These are phyloP conservation scores for Ceriops decandra DNA, from an alignment of 345 rosid species.

Conservation along the genomic window DNA sequence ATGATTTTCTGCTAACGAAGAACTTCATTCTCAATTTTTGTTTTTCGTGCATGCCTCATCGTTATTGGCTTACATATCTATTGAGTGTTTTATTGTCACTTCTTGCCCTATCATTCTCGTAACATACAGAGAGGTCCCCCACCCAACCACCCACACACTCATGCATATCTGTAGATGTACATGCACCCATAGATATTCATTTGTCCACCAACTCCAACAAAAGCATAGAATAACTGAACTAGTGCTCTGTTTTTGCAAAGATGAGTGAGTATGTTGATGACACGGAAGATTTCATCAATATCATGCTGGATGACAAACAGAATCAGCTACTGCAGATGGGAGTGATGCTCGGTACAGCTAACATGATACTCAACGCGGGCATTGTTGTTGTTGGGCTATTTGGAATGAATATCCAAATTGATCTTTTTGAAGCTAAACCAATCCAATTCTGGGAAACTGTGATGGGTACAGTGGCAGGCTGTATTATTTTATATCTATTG, in stretches of 20 bases:
- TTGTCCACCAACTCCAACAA: too few relatives aligned
- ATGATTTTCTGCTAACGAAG: too few relatives aligned
- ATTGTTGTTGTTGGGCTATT: constrained; percentile 45
- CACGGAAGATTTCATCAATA: constrained; percentile 57
- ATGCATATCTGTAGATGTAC: too few relatives aligned
- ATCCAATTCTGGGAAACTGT: constrained; percentile 40
- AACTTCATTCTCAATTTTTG: too few relatives aligned
- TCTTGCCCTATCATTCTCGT: too few relatives aligned
- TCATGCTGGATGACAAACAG: constrained; percentile 55
- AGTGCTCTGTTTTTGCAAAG: constrained; percentile 17
- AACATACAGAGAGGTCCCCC: too few relatives aligned
- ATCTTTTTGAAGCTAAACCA: constrained; percentile 27
- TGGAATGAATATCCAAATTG: constrained; percentile 45
- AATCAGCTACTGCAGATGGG: constrained; percentile 52
- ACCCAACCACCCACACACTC: too few relatives aligned
- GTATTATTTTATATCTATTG: constrained; percentile 28
- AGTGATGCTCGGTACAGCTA: constrained; percentile 44
- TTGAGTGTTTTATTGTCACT: too few relatives aligned
- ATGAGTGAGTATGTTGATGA: constrained; percentile 52
- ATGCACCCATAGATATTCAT: too few relatives aligned
- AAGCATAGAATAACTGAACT: neutral
- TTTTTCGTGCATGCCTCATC: too few relatives aligned
- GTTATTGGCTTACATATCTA: too few relatives aligned
- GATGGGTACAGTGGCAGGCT: constrained; percentile 29
- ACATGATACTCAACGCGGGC: constrained; percentile 44